Evolutionary conservation across 331 rosid species (phyloP).

Genomic region (Malus hybrid): DNA sequence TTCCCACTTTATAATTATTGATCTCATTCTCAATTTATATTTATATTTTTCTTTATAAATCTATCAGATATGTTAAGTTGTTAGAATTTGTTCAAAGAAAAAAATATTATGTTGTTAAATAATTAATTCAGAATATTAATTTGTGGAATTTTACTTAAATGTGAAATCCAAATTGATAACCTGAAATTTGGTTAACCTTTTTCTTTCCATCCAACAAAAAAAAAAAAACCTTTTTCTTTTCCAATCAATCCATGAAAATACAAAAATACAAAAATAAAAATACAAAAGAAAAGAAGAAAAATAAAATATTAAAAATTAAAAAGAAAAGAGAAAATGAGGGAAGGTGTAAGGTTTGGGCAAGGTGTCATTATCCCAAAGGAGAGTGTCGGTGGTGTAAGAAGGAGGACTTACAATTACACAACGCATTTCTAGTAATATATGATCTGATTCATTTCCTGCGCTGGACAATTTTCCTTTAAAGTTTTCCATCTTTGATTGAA

Average conservation of each 20-base stretch:
- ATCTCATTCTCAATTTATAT: not conserved
- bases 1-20: not conserved
- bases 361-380: slow-evolving; percentile 27
- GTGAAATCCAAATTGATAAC: not conserved
- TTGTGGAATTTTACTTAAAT: too few species aligned
- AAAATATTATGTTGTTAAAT: too few species aligned
- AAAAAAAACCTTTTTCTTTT: not conserved
- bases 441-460: not conserved
- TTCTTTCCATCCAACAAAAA: not conserved
- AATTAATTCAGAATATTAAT: too few species aligned
- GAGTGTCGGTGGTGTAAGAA: slow-evolving; percentile 54
- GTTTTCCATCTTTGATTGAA: not conserved
- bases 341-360: slow-evolving; percentile 21
- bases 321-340: not conserved
- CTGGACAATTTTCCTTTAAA: not conserved
- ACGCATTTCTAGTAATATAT: not conserved
- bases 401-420: not conserved
- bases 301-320: not conserved
- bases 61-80: not conserved
- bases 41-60: not conserved
- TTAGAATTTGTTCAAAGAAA: not conserved
- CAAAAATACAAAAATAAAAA: not conserved
- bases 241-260: too few species aligned
- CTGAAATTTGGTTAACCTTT: not conserved
- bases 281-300: not conserved